Conservation (phyloP, 345 rosid genomes). For the Adansonia digitata region DNA sequence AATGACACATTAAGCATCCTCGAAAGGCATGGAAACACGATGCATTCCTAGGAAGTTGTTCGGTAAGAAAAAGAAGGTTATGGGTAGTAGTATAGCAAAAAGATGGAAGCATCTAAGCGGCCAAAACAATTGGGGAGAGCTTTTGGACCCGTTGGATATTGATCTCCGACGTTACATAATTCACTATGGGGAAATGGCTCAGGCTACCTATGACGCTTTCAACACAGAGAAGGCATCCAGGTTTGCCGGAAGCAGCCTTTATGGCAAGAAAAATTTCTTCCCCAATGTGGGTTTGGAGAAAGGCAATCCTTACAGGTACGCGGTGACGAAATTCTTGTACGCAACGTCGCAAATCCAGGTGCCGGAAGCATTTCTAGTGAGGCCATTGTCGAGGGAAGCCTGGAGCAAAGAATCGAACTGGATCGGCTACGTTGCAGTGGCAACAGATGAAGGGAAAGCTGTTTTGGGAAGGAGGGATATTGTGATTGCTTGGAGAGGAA, state of each 20-base stretch:
- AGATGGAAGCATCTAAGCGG: slow-evolving; percentile 73
- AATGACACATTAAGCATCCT: neutral
- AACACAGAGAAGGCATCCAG: slow-evolving; percentile 47
- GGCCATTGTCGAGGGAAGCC: slow-evolving; percentile 63
- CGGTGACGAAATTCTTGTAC: slow-evolving; percentile 62
- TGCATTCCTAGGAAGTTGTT: slow-evolving; percentile 16
- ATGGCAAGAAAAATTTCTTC: slow-evolving; percentile 50
- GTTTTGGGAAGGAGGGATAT: slow-evolving; percentile 76
- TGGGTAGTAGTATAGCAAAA: slow-evolving; percentile 27
- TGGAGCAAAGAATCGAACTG: slow-evolving; percentile 86
- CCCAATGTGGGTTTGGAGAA: slow-evolving; percentile 47
- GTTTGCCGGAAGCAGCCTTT: slow-evolving; percentile 61
- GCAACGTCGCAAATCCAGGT: slow-evolving; percentile 57
- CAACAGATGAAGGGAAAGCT: slow-evolving; percentile 61
- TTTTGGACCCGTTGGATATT: slow-evolving; percentile 61
- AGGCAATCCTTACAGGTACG: slow-evolving; percentile 54
- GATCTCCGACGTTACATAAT: slow-evolving; percentile 64
- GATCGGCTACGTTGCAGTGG: slow-evolving; percentile 81
- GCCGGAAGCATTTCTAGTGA: slow-evolving; percentile 62
- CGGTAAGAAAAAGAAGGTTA: slow-evolving; percentile 26
- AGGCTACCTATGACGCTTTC: slow-evolving; percentile 70
- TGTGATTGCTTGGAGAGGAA: slow-evolving; percentile 86
- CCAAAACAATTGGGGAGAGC: slow-evolving; percentile 46
- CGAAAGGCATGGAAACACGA: neutral
- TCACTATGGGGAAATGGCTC: slow-evolving; percentile 88